Evolutionary conservation across 768 basidiomycete species (phyloP).

Genomic region (Boletus pseudo-olivaceus): DNA sequence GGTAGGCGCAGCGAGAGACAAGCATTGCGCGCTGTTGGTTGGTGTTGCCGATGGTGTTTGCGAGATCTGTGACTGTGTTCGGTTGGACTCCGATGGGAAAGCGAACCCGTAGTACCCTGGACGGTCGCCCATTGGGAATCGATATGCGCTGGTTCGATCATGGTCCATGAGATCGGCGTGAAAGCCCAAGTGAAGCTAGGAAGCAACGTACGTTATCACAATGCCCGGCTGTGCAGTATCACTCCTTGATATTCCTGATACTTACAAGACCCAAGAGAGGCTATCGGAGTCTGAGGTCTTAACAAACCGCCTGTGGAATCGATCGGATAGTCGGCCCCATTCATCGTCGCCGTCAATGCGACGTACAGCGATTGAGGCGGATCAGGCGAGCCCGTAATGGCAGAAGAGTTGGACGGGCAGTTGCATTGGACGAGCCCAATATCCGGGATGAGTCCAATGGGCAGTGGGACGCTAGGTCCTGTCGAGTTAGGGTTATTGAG

Average conservation of each 20-base stretch:
- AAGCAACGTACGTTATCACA: conserved; percentile 20
- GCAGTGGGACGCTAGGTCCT: conserved; percentile 28
- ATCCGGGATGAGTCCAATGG: not conserved
- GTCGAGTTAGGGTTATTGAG: conserved; percentile 15
- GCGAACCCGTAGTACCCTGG: conserved; percentile 33
- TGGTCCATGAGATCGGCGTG: not conserved
- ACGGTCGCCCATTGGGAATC: conserved; percentile 29
- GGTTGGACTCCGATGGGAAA: conserved; percentile 26
- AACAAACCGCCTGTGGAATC: conserved; percentile 24
- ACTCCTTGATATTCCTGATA: conserved; percentile 11
- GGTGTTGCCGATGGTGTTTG: conserved; percentile 29
- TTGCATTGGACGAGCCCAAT: conserved; percentile 10
- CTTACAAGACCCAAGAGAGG: conserved; percentile 16
- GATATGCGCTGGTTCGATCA: conserved; percentile 23
- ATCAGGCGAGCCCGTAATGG: too few relatives aligned
- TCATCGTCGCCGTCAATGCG: conserved; percentile 27
- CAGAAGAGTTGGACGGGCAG: conserved; percentile 12
- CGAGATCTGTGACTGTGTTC: conserved; percentile 26
- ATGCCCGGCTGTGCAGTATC: conserved; percentile 12
- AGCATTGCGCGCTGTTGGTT: conserved; percentile 22
- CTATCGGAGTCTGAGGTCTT: conserved; percentile 11
- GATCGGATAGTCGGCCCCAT: conserved; percentile 31
- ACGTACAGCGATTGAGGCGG: conserved; percentile 18
- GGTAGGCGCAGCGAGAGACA: conserved; percentile 25
- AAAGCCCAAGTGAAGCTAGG: not conserved